Conservation (phyloP, 2,329 filamentous ascomycete genomes). For the Nemania abortiva region DNA sequence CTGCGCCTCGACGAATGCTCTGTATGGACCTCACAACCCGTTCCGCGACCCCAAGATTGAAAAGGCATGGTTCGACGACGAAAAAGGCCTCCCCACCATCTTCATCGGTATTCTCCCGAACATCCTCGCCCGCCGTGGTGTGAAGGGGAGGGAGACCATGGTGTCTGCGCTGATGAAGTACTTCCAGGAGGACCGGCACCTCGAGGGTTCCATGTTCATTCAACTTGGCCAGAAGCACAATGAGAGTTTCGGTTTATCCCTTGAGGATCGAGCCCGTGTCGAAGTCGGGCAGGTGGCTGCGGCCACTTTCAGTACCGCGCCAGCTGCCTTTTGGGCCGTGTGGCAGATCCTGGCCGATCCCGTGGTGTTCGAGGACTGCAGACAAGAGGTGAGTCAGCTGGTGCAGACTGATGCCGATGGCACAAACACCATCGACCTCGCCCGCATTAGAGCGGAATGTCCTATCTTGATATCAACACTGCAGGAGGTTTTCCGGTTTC, state of each 20-base stretch:
- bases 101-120: conserved; percentile 22
- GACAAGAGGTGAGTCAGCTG: conserved; percentile 20
- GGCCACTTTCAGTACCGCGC: conserved; percentile 25
- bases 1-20: conserved; percentile 21
- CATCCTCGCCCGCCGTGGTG: conserved; percentile 14
- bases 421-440: conserved; percentile 23
- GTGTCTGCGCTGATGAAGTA: conserved; percentile 34
- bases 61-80: conserved; percentile 23
- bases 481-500: conserved; percentile 24
- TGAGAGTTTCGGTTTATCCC: conserved; percentile 11
- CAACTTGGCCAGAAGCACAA: conserved; percentile 23
- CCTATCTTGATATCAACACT: conserved; percentile 26
- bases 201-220: conserved; percentile 21
- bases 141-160: conserved; percentile 26
- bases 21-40: conserved; percentile 29
- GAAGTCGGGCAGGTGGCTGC: conserved; percentile 27
- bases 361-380: conserved; percentile 23
- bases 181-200: conserved; percentile 29
- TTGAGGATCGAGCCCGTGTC: conserved; percentile 16
- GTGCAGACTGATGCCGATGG: conserved; percentile 18
- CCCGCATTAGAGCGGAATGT: conserved; percentile 17
- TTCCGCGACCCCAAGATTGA: conserved; percentile 14
- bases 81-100: conserved; percentile 14
- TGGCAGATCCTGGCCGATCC: conserved; percentile 23
- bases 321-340: conserved; percentile 19